Conservation (phyloP, 2,329 filamentous ascomycete genomes). For the Graphilbum fragrans region DNA sequence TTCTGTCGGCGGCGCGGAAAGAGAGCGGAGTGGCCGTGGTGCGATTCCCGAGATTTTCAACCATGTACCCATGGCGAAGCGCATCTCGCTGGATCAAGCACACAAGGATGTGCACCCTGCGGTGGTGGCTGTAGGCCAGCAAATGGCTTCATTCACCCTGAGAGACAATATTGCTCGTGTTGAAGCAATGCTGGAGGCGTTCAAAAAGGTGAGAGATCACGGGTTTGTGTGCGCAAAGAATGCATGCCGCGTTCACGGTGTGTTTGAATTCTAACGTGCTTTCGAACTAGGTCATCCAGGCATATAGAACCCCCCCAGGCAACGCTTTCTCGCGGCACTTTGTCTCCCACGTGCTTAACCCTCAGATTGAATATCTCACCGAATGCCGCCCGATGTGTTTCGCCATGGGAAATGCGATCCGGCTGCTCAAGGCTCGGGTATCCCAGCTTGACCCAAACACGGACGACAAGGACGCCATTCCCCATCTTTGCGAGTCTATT, state of each 20-base stretch:
- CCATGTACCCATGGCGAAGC: slow-evolving; percentile 60
- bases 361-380: slow-evolving; percentile 89
- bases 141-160: slow-evolving; percentile 80
- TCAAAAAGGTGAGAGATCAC: slow-evolving; percentile 70
- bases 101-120: slow-evolving; percentile 76
- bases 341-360: slow-evolving; percentile 79
- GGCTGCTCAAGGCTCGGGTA: slow-evolving; percentile 87
- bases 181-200: slow-evolving; percentile 76
- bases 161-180: slow-evolving; percentile 83
- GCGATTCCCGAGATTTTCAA: slow-evolving; percentile 64
- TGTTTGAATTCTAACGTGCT: too few species aligned
- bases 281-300: slow-evolving; percentile 67
- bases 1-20: slow-evolving; percentile 36
- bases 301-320: slow-evolving; percentile 80
- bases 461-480: slow-evolving; percentile 72
- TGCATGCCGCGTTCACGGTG: too few species aligned
- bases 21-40: slow-evolving; percentile 47
- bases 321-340: slow-evolving; percentile 84
- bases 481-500: slow-evolving; percentile 64
- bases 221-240: too few species aligned
- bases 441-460: slow-evolving; percentile 80
- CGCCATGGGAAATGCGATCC: slow-evolving; percentile 92
- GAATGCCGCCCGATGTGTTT: slow-evolving; percentile 93
- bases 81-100: slow-evolving; percentile 42
- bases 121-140: slow-evolving; percentile 73